A percentile compares a stretch with the other conserved stretches of the same genome.
phyloP scores from a whole-genome alignment of 345 rosid species.

The Acer saccharum region DNA sequence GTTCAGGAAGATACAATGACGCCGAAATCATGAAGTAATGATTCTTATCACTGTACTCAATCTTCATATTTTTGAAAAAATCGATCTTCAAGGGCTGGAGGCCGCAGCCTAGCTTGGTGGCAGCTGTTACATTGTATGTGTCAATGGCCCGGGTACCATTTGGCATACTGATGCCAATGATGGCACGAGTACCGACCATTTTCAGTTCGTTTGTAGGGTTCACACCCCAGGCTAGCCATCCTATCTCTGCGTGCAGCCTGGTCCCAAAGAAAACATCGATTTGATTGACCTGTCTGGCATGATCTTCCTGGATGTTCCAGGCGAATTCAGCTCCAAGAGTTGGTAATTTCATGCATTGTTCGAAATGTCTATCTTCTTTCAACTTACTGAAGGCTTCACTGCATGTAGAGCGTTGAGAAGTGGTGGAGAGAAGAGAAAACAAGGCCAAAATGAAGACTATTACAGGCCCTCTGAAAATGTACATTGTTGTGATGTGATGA shows the following conservation, averaged over 20 bases:
- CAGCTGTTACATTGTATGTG: constrained; percentile 40
- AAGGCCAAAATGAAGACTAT: constrained; percentile 2
- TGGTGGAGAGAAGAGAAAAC: constrained; percentile 6
- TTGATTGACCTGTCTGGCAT: not conserved
- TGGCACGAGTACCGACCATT: constrained; percentile 62
- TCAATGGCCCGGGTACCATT: constrained; percentile 4
- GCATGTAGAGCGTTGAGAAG: constrained; percentile 4
- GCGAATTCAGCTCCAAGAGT: constrained; percentile 40
- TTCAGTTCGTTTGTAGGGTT: constrained; percentile 37
- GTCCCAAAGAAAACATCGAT: constrained; percentile 38
- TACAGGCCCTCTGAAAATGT: not conserved
- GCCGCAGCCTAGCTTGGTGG: constrained; percentile 38
- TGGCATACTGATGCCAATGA: constrained; percentile 37
- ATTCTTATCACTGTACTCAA: accelerated
- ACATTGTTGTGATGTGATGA: constrained; percentile 1
- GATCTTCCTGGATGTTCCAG: constrained; percentile 22
- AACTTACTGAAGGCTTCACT: constrained; percentile 6
- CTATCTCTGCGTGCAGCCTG: not conserved
- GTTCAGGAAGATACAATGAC: constrained; percentile 31
- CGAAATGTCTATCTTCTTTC: not conserved
- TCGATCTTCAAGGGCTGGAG: constrained; percentile 33
- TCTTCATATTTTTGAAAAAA: not conserved
- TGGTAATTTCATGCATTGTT: constrained; percentile 31
- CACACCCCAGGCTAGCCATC: constrained; percentile 70
- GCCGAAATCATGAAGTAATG: constrained; percentile 24